Base-by-base conservation (phyloP, 2,329 filamentous ascomycete species). In the Phoma sp. region DNA sequence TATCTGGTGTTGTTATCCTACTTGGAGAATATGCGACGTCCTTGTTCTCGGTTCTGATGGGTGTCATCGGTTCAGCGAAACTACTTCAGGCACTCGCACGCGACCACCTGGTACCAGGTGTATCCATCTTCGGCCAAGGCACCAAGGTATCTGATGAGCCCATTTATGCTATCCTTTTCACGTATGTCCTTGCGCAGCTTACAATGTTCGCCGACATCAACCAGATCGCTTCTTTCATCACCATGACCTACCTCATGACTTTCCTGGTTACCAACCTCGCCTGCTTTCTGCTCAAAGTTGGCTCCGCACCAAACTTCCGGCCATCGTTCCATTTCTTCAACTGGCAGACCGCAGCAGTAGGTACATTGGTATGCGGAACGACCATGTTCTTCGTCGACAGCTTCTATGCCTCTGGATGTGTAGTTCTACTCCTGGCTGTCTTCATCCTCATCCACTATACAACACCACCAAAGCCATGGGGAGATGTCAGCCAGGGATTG, bases 361-460 rank as follows among this genome's bases (percentile, higher is more conserved):
- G 92, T 4, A 87, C 90, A 7, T 65, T 95, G n/a, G 80, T 89
- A 15, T 94, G 91, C 22, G 90, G 88, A 0, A 83, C 83, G 2
- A 91, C 89, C 61, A 96, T 96, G 92, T 93, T 96, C 73, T 95
- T 96, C 70, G 91, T 96, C 22, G 90, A 96, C 70, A 89, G 88
- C 25, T 82, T 91, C 0, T 94, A 92, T 64, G 92, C 92, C 0
- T 85, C 88, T 1, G 86, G 85, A 1, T 92, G 90, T 44, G 87
- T 95, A 17, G 87, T 84, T 12, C 79, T 93, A 17, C 79, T 96
- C 7, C 80, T 94, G 7, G 75, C 90, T n/a, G 80, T 96, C 2
- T 96, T 96, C 71, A 76, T 93, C 15, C 77, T 96, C 31, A 95
- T 96, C 25, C 92, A 96, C 69, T 96, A 94, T 64, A 87, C 89